A percentile compares a stretch with the other conserved stretches of the same genome.
Conservation (phyloP, 192 early-diverging fungal species). For the Gaertneriomyces semiglobifer region DNA sequence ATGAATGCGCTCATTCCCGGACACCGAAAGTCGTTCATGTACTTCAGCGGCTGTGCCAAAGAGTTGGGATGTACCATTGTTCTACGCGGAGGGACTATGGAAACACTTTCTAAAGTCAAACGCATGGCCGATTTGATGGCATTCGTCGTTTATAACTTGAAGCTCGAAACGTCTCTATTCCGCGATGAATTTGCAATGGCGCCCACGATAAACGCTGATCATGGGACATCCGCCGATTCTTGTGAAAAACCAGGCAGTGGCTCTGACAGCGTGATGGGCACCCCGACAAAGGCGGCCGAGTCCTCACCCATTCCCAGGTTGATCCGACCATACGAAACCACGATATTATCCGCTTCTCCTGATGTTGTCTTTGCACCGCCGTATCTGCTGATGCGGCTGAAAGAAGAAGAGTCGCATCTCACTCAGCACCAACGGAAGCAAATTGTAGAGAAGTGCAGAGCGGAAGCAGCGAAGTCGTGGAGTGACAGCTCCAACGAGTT, state of each 20-base stretch:
- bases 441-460: slow-evolving; percentile 4
- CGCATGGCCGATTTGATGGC: slow-evolving; percentile 77
- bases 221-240: too few relatives aligned
- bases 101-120: slow-evolving; percentile 71
- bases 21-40: slow-evolving; percentile 79
- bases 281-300: slow-evolving; percentile 4
- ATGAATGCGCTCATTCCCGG: slow-evolving; percentile 77
- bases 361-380: slow-evolving; percentile 83
- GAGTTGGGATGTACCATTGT: slow-evolving; percentile 83
- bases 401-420: slow-evolving; percentile 28
- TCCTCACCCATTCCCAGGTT: slow-evolving; percentile 22
- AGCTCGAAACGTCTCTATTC: slow-evolving; percentile 78
- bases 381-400: slow-evolving; percentile 61
- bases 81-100: slow-evolving; percentile 75
- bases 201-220: neutral
- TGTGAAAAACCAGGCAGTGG: slow-evolving; percentile 1
- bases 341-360: slow-evolving; percentile 84
- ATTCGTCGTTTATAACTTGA: slow-evolving; percentile 82
- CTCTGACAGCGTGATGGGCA: neutral
- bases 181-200: slow-evolving; percentile 66
- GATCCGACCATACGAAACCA: slow-evolving; percentile 61
- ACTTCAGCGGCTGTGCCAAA: slow-evolving; percentile 79
- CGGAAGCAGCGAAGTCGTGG: neutral
- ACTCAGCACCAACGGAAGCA: slow-evolving; percentile 16
- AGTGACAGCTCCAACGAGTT: neutral